Evolutionary conservation across 257 asterid species (phyloP), one percentile per base, ranked within the genome.

Genomic region (Solanum etuberosum): DNA sequence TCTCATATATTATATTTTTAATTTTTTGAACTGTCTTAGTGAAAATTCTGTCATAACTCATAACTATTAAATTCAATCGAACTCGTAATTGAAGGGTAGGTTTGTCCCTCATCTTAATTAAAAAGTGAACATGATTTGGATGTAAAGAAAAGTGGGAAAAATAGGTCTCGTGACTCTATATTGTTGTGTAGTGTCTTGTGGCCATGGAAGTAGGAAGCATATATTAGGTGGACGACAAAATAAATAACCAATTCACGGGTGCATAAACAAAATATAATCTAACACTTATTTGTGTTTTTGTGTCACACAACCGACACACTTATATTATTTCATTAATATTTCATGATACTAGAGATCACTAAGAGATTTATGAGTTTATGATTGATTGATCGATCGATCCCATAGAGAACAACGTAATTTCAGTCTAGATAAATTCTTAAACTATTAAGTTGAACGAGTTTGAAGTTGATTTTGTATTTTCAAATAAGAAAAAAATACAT

Each of bases 101-200:
- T 68, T 4, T 7, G 6, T 31, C 31, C 2, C 25, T 18, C 25
- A 32, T 20, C 43, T 32, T 32, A 71, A 71, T 71, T 20, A 71
- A 71, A 70, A 71, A 34, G 43, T 76, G 90, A 84, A 82, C 74
- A 83, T 83, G 83, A 77, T 77, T 83, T 83, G 40, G 89, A 48
- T 74, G 90, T 73, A 77, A 90, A 90, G 83, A 5, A 15, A 46
- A 27, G 29, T 13, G 34, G 84, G 25, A 54, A n/a, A 71, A 63
- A 85, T 73, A 32, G 54, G 59, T 90, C 98, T 87, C 98, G 96
- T 94, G 98, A 94, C 89, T 88, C 90, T 87, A 29, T 63, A 34
- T 92, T 94, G 96, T 94, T 91, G 90, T 57, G 90, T 92, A 91
- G 95, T 89, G 83, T 72, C 87, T 87, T 91, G 94, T 91, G 93